Evolutionary conservation across 2,329 filamentous ascomycete species (phyloP).

Genomic region (Aspergillus fumigatiaffinis): DNA sequence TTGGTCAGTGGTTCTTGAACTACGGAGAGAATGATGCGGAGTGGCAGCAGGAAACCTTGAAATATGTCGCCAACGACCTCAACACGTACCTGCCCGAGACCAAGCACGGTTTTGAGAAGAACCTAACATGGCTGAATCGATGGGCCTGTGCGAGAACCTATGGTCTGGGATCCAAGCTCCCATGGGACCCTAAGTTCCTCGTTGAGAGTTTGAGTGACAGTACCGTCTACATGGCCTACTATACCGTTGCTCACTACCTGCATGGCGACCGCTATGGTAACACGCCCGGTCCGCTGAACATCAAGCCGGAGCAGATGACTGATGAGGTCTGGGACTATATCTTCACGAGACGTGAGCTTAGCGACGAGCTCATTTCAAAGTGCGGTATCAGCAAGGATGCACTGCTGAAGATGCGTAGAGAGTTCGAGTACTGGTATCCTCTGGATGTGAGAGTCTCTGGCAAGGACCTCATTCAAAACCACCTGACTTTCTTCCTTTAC

Average conservation of each 20-base stretch:
- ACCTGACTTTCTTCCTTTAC: conserved; percentile 94
- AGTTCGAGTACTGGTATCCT: conserved; percentile 97
- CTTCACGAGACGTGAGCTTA: conserved; percentile 71
- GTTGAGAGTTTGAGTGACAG: conserved; percentile 91
- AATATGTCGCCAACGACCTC: conserved; percentile 67
- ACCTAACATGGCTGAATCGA: conserved; percentile 87
- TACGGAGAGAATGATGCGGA: conserved; percentile 78
- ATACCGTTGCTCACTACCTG: conserved; percentile 59
- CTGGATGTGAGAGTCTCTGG: conserved; percentile 83
- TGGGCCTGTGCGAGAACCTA: conserved; percentile 94
- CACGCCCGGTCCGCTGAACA: conserved; percentile 62
- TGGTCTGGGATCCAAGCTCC: conserved; percentile 87
- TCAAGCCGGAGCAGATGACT: conserved; percentile 81
- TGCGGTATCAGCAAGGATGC: conserved; percentile 70
- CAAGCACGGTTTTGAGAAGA: conserved; percentile 75
- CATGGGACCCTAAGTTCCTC: conserved; percentile 86
- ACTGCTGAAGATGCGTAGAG: conserved; percentile 76
- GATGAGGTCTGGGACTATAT: conserved; percentile 97
- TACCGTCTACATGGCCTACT: conserved; percentile 74
- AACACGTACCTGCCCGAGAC: conserved; percentile 78
- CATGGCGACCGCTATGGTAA: conserved; percentile 85
- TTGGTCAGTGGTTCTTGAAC: conserved; percentile 98
- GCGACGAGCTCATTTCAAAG: conserved; percentile 59
- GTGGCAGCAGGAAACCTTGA: conserved; percentile 74
- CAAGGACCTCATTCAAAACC: conserved; percentile 90